Evolutionary conservation across 345 rosid species (phyloP).

Genomic region (Excoecaria agallocha): DNA sequence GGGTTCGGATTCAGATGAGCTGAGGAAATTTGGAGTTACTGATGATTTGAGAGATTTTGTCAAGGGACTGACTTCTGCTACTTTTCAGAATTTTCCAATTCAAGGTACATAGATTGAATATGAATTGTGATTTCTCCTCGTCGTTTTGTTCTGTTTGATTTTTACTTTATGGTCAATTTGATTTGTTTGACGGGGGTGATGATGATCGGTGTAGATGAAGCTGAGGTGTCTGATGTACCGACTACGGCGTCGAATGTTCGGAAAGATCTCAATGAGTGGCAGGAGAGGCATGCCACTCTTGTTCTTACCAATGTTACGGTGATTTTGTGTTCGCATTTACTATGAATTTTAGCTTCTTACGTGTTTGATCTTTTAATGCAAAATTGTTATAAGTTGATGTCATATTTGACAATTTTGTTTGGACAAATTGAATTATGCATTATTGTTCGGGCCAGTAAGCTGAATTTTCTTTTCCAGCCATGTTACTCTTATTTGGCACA

Average conservation of each 20-base stretch:
- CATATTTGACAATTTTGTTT: background rate
- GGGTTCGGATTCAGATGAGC: slow-evolving; percentile 46
- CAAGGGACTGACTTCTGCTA: slow-evolving; percentile 62
- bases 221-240: slow-evolving; percentile 40
- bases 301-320: slow-evolving; percentile 90
- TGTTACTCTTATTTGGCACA: background rate
- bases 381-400: too few species aligned
- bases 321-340: background rate
- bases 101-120: slow-evolving; percentile 40
- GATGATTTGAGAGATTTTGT: slow-evolving; percentile 79
- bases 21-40: slow-evolving; percentile 66
- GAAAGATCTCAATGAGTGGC: slow-evolving; percentile 90
- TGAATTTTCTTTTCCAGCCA: background rate
- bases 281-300: slow-evolving; percentile 88
- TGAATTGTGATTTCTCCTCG: background rate
- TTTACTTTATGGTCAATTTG: background rate
- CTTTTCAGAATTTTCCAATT: slow-evolving; percentile 71
- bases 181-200: background rate
- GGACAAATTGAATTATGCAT: background rate
- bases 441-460: background rate
- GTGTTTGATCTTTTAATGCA: too few species aligned
- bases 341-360: too few species aligned
- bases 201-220: slow-evolving; percentile 39
- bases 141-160: background rate
- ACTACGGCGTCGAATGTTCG: slow-evolving; percentile 60